Evolutionary conservation across 176 grass and related monocot genomes (phyloP).

Genomic region (Aechmea fasciata): DNA sequence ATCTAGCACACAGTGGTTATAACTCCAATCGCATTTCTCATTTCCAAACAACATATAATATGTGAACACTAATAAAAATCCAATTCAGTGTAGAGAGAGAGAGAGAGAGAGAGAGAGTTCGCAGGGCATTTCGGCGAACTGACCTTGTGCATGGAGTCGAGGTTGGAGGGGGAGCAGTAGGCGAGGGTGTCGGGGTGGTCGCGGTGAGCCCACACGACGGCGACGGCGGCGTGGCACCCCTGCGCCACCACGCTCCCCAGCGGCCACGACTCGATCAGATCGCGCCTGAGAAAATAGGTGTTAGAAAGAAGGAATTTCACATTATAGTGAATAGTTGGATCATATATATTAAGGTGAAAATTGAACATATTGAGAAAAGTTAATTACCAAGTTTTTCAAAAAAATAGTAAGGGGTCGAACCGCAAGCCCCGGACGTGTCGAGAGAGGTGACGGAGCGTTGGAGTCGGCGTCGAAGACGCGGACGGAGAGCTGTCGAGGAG

Average conservation of each 20-base stretch:
- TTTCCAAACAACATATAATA: background rate
- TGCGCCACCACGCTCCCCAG: constrained; percentile 78
- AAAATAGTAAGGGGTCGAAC: no score
- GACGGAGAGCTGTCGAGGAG: no score
- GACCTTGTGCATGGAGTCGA: constrained; percentile 87
- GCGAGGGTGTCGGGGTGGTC: constrained; percentile 49
- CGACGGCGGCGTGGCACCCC: constrained; percentile 76
- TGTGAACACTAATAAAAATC: background rate
- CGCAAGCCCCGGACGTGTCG: no score
- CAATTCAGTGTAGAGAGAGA: background rate
- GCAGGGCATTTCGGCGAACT: constrained; percentile 55
- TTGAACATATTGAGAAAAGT: no score
- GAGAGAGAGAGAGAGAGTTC: background rate
- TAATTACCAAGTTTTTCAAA: no score
- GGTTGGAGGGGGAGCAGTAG: constrained; percentile 46
- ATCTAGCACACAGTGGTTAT: no score
- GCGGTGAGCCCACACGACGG: constrained; percentile 51
- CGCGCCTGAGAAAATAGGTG: constrained; percentile 43
- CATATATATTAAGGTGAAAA: no score
- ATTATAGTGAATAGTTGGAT: no score
- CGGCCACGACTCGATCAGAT: constrained; percentile 77
- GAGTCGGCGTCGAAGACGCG: no score
- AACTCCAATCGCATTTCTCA: background rate
- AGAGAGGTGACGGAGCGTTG: no score
- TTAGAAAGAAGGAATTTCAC: no score